Evolutionary conservation across 768 basidiomycete genomes (phyloP).

Genomic region (Tylopilus intermedius): DNA sequence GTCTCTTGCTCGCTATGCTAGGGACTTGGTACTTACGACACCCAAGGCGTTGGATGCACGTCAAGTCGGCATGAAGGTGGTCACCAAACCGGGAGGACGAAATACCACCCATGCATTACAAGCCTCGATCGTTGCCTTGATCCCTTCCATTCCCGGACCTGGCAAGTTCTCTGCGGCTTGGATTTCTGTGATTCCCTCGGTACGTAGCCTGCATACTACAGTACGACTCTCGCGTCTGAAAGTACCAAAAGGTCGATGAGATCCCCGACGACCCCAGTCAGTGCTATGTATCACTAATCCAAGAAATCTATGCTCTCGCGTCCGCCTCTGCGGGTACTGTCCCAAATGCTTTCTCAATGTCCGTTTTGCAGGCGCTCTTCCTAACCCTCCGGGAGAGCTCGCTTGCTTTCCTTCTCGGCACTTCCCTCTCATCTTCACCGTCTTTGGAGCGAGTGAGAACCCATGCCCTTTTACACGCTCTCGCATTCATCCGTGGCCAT

Average conservation of each 20-base stretch:
- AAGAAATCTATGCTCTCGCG: slow-evolving; percentile 60
- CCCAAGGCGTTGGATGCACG: slow-evolving; percentile 42
- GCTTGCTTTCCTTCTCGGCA: slow-evolving; percentile 73
- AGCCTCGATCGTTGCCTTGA: slow-evolving; percentile 46
- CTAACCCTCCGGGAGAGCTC: slow-evolving; percentile 62
- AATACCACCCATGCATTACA: slow-evolving; percentile 55
- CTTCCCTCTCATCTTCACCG: slow-evolving; percentile 46
- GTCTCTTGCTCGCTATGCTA: background rate
- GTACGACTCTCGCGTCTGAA: background rate
- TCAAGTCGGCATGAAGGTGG: slow-evolving; percentile 44
- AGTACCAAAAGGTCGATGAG: slow-evolving; percentile 15
- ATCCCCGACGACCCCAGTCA: slow-evolving; percentile 20
- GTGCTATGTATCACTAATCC: slow-evolving; percentile 57
- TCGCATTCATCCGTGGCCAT: slow-evolving; percentile 79
- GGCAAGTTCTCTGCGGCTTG: slow-evolving; percentile 37
- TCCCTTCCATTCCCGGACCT: slow-evolving; percentile 49
- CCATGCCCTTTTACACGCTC: slow-evolving; percentile 67
- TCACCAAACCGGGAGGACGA: slow-evolving; percentile 57
- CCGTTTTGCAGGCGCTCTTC: slow-evolving; percentile 63
- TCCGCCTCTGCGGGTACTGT: slow-evolving; percentile 50
- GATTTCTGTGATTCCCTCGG: slow-evolving; percentile 38
- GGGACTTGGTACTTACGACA: slow-evolving; percentile 1
- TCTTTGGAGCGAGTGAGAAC: slow-evolving; percentile 35
- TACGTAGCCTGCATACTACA: slow-evolving; percentile 19
- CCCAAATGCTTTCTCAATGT: slow-evolving; percentile 41